These are phyloP conservation scores for Fusarium xylarioides DNA, from an alignment of 2,329 filamentous ascomycete genomes.

Conservation along the genomic window DNA sequence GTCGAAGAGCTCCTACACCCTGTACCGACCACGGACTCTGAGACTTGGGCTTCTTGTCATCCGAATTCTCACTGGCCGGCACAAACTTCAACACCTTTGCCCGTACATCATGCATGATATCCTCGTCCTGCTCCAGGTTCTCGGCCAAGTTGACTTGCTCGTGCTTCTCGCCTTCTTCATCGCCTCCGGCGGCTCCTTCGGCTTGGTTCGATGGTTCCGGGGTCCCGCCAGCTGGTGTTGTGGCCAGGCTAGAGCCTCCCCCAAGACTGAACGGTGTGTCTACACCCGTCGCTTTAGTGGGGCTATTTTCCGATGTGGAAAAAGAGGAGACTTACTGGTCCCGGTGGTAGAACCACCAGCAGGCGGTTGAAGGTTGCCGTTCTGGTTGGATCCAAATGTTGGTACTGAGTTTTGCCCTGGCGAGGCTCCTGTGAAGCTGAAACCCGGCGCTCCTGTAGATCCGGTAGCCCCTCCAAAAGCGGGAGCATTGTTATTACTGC, in stretches of 20 bases:
- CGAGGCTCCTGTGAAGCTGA: slow-evolving; percentile 52
- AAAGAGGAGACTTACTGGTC: slow-evolving; percentile 57
- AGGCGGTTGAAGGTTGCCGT: slow-evolving; percentile 53
- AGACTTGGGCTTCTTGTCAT: slow-evolving; percentile 56
- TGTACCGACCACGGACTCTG: slow-evolving; percentile 72
- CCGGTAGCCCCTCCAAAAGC: slow-evolving; percentile 46
- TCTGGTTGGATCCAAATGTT: slow-evolving; percentile 49
- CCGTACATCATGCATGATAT: slow-evolving; percentile 73
- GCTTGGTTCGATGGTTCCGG: slow-evolving; percentile 63
- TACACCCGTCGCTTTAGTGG: slow-evolving; percentile 59
- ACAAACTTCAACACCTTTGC: slow-evolving; percentile 74
- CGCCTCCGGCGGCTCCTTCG: slow-evolving; percentile 52
- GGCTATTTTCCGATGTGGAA: slow-evolving; percentile 53
- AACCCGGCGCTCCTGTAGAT: slow-evolving; percentile 45
- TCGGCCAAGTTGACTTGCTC: slow-evolving; percentile 76
- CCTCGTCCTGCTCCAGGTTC: slow-evolving; percentile 76
- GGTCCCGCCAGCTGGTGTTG: slow-evolving; percentile 66
- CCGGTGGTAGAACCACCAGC: slow-evolving; percentile 56
- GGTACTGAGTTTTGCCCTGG: slow-evolving; percentile 43
- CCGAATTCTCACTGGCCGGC: slow-evolving; percentile 57
- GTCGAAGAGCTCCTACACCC: slow-evolving; percentile 75
- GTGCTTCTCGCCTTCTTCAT: slow-evolving; percentile 67
- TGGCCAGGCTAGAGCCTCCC: slow-evolving; percentile 68
- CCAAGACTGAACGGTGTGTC: slow-evolving; percentile 66
- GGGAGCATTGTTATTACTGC: slow-evolving; percentile 35